Evolutionary conservation across 2,329 filamentous ascomycete species (phyloP).

Genomic region (Sarocladiaceae sp.): DNA sequence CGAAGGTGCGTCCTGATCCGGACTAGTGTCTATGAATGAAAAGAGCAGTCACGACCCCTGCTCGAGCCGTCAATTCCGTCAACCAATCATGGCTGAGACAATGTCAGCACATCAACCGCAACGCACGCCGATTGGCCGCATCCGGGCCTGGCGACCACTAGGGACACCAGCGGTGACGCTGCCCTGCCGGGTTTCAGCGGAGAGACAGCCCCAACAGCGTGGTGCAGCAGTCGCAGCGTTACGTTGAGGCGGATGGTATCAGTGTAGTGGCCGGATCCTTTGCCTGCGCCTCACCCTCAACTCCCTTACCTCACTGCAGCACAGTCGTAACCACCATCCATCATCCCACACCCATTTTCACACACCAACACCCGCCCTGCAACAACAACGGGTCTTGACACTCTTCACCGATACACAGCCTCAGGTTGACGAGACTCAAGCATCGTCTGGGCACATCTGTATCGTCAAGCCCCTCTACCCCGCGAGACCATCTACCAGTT

Average conservation of each 20-base stretch:
- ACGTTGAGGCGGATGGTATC: constrained; percentile 1
- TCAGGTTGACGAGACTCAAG: neutral
- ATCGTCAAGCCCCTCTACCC: neutral
- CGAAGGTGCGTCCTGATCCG: neutral
- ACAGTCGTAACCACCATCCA: constrained; percentile 6
- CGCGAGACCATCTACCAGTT: neutral
- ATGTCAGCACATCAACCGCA: constrained; percentile 7
- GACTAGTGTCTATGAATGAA: neutral
- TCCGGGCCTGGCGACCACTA: constrained; percentile 2
- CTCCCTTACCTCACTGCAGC: constrained; percentile 5
- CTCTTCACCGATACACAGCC: constrained; percentile 1
- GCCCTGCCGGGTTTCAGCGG: neutral
- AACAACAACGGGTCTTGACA: neutral
- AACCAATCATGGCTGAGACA: constrained; percentile 1
- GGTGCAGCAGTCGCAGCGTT: neutral
- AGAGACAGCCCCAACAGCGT: constrained; percentile 1
- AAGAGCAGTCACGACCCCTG: neutral
- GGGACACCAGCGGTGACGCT: constrained; percentile 1
- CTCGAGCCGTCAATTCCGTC: neutral
- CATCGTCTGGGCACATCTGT: neutral
- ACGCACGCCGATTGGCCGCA: constrained; percentile 7
- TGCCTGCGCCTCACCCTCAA: neutral
- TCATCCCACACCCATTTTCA: constrained; percentile 5
- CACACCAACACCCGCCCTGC: neutral
- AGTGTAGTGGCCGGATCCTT: neutral